Evolutionary conservation across 2,329 filamentous ascomycete species (phyloP), one percentile per base, ranked within the genome.

Genomic region (Pseudodiploospora longispora): DNA sequence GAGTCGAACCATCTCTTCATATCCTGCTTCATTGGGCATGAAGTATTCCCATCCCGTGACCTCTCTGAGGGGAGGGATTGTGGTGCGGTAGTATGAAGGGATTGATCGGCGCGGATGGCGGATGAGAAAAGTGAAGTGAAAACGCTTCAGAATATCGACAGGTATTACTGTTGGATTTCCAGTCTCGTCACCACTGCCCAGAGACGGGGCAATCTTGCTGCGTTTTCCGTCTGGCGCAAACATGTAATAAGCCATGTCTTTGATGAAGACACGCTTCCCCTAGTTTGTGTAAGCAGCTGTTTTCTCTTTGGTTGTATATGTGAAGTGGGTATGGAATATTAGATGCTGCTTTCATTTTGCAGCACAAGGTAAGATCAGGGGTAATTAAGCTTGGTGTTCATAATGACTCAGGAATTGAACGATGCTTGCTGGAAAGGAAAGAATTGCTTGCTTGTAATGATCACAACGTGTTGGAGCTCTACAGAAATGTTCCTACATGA

Each of bases 71-170:
- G 93, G 93, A 10, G 93, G 90, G 43, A 95, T 78, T 40, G 87
- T 95, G 76, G 91, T 97, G 55, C 91, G 85, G 74, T 85, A 95
- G 72, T 91, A 97, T 38, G 87, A 95, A 6, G 93, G 93, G 52
- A 97, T 90, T 56, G 87, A 85, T 60, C 81, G 82, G 56, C 87
- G 82, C n/a, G 93, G 93, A 63, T 97, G 89, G 46, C 93, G 90
- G 71, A 98, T 97, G 51, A 97, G 76, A 68, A 98, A 97, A 27
- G 90, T 87, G 69, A 91, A 97, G 66, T 96, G 89, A 68, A 95
- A 97, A 53, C 80, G 74, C 58, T 80, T 76, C 46, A 97, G 72
- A 47, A 87, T 69, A 30, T 80, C 78, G 29, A 78, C 67, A 3
- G 93, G 93, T 41, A 97, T 69, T 28, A 94, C 83, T 1, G 89